Evolutionary conservation across 2,329 filamentous ascomycete species (phyloP).

Genomic region (Sclerotinia nivalis): DNA sequence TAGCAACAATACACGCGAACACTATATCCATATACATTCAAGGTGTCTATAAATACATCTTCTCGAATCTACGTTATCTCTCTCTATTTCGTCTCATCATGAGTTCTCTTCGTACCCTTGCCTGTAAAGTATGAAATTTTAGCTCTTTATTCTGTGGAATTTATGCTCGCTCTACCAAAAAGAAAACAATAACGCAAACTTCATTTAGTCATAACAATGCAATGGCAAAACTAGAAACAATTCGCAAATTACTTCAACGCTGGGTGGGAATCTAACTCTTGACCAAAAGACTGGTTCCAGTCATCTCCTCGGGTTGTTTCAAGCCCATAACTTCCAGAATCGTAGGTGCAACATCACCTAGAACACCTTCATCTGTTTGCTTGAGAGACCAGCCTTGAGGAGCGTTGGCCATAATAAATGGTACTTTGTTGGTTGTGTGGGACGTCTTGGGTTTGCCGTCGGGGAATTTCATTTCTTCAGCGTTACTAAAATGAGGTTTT

Average conservation of each 20-base stretch:
- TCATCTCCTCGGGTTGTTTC: conserved; percentile 89
- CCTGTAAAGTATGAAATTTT: conserved; percentile 25
- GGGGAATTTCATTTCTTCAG: conserved; percentile 97
- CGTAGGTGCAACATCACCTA: conserved; percentile 97
- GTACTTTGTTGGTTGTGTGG: conserved; percentile 97
- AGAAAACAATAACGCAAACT: conserved; percentile 8
- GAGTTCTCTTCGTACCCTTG: conserved; percentile 39
- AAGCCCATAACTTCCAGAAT: conserved; percentile 88
- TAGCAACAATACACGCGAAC: background rate
- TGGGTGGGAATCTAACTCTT: conserved; percentile 52
- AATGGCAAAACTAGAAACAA: conserved; percentile 14
- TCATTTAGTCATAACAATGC: conserved; percentile 9
- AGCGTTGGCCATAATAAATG: conserved; percentile 97
- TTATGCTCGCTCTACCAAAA: conserved; percentile 12
- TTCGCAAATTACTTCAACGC: conserved; percentile 16
- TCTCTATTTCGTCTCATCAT: conserved; percentile 33
- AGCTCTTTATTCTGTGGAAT: conserved; percentile 26
- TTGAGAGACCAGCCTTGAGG: conserved; percentile 85
- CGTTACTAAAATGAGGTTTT: conserved; percentile 57
- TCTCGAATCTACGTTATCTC: background rate
- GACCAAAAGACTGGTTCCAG: conserved; percentile 77
- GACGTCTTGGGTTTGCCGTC: conserved; percentile 97
- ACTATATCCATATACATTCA: background rate
- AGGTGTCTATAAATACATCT: conserved; percentile 12
- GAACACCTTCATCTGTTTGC: conserved; percentile 69